phyloP scores from a whole-genome alignment of 2,329 filamentous ascomycete species.

The Diaporthe destruens region DNA sequence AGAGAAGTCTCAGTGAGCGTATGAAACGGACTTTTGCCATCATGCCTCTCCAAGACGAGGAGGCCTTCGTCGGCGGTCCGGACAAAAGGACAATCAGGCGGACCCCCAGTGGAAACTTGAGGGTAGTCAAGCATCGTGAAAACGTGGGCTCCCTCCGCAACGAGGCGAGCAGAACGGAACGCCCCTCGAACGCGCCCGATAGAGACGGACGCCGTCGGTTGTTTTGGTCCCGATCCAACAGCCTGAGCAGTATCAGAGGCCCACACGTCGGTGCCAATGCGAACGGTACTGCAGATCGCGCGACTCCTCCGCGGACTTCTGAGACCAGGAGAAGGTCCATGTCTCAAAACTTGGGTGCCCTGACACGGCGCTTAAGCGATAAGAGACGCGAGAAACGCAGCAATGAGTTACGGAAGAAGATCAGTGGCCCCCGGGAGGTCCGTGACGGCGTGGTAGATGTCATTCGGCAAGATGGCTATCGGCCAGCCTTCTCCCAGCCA shows the following conservation, averaged over 20 bases:
- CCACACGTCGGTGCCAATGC: conserved; percentile 16
- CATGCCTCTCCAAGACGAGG: conserved; percentile 60
- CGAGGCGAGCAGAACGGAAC: conserved; percentile 33
- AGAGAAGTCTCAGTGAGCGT: conserved; percentile 64
- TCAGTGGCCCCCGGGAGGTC: conserved; percentile 70
- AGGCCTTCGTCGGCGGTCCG: conserved; percentile 51
- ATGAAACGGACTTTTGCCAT: conserved; percentile 73
- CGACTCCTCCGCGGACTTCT: conserved; percentile 30
- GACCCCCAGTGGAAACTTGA: conserved; percentile 70
- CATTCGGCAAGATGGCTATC: conserved; percentile 60
- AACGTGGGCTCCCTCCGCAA: conserved; percentile 59
- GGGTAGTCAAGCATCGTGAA: conserved; percentile 67
- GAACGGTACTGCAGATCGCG: conserved; percentile 21
- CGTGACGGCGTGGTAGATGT: conserved; percentile 70
- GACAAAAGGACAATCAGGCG: conserved; percentile 71
- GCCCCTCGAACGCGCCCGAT: conserved; percentile 52
- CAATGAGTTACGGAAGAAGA: conserved; percentile 69
- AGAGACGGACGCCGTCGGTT: conserved; percentile 37
- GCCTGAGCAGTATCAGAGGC: conserved; percentile 37
- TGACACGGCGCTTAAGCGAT: conserved; percentile 69
- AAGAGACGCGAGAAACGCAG: conserved; percentile 69
- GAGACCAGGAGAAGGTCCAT: conserved; percentile 40
- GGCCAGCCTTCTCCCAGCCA: conserved; percentile 48
- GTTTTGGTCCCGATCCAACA: conserved; percentile 51
- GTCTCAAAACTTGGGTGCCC: conserved; percentile 53